Evolutionary conservation across 2,329 filamentous ascomycete genomes (phyloP), one percentile per base, ranked within the genome.

Genomic region (Penicillium concentricum): DNA sequence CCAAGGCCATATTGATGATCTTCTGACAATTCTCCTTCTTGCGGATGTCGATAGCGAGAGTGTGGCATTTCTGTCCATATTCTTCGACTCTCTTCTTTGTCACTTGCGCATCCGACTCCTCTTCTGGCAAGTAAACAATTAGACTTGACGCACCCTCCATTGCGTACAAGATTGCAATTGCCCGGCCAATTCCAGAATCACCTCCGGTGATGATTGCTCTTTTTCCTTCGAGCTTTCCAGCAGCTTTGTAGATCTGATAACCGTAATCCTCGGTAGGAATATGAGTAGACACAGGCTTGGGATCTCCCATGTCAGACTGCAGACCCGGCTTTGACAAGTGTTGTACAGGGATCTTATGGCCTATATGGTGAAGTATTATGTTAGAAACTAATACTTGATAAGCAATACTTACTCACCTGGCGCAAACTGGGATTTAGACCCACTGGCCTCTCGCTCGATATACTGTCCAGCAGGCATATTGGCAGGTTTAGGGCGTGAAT

Each of bases 141-240:
- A 89, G 79, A 49, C 82, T 84, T 60, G 89, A 85, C 15, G 89
- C 89, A 6, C 90, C 91, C 73, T 94, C 91, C 81, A 91, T 88
- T 38, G 90, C 90, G 66, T 88, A 94, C 0, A 94, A 79, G 16
- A 93, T 81, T 1, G 90, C 89, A 1, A 87, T 84, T 1, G 90
- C 86, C 37, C 89, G 85, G 7, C 90, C 89, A 61, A 94, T 93
- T 2, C 90, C 90, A 7, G 84, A 87, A 73, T 93, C 90, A 4
- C 90, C 90, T 16, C 90, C 90, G 0, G 90, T 93, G 67, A 94
- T 93, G 56, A 94, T 74, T 8, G 90, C 89, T 57, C 85, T 89
- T 74, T 88, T 90, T 60, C 86, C 89, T 66, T 84, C 75, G 7
- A 94, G 83, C 76, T 94, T 95, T 47, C 85, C 86, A 1, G 90